Base-by-base conservation (phyloP, 2,329 filamentous ascomycete genomes). In the Colletotrichum sublineola region DNA sequence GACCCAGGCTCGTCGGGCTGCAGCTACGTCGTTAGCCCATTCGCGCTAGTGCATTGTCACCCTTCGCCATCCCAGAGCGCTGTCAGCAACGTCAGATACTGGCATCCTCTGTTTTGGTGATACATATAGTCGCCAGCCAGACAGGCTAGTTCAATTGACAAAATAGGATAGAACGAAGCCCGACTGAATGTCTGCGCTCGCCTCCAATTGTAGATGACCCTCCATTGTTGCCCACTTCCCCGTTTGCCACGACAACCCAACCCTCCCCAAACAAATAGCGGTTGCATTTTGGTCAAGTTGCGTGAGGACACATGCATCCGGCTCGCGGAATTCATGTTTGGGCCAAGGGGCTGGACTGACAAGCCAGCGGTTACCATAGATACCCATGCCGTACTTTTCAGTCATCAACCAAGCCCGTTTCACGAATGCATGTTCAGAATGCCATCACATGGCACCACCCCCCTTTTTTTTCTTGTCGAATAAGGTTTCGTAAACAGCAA, bases 1-100 rank as follows among this genome's bases (percentile, higher is more conserved):
- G 24, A 53, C 60, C 29, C 40, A 69, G 53, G 60, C 66, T 69
- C 66, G 64, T 61, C 60, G 60, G 69, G 69, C 60, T 67, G 66
- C 60, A 42, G 66, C 66, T 64, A 60, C n/a, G 40, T 64, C 40
- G 46, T 56, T 40, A 55, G 42, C 31, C n/a, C 29, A 55, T 31
- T 65, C 31, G 38, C 50, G 60, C 60, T 62, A 48, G 24, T 65
- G 68, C 60, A 70, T 42, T 62, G 40, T 44, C 38, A 38, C 24
- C 66, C 44, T 29, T 52, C 48, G 36, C 48, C 66, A 20, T n/a
- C 48, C 57, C 33, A 48, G 11, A 57, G 20, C 66, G 31, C 56
- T 50, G 6, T 50, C 46, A 38, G 29, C 57, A 62, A 29, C 33
- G 29, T 53, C 36, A 20, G 33, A 46, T n/a, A 36, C 18, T 24